These are phyloP conservation scores for Tolypocladium ovalisporum DNA, from an alignment of 2,329 filamentous ascomycete genomes.

Conservation along the genomic window DNA sequence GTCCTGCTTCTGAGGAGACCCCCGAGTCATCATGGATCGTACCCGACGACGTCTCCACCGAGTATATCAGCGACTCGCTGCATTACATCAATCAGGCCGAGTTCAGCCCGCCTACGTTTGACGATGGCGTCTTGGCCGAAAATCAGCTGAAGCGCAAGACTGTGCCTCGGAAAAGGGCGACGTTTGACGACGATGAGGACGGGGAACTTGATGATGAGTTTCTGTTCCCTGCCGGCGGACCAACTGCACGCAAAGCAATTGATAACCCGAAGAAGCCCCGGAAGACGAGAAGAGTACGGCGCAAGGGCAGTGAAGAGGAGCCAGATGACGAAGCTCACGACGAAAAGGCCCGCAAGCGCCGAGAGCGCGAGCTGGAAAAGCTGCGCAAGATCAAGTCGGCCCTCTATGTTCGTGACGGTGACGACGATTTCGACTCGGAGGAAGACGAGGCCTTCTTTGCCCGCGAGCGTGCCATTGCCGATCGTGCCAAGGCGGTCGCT, in stretches of 20 bases:
- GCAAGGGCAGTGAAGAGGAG: conserved; percentile 35
- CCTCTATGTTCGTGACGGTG: conserved; percentile 68
- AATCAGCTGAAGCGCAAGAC: conserved; percentile 69
- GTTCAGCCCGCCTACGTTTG: conserved; percentile 66
- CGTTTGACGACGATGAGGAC: conserved; percentile 61
- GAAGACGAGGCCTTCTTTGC: conserved; percentile 63
- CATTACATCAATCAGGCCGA: conserved; percentile 68
- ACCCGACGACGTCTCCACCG: conserved; percentile 52
- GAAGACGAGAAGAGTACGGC: conserved; percentile 28
- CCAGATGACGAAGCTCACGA: conserved; percentile 53
- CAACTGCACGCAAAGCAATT: conserved; percentile 42
- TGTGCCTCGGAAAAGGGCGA: conserved; percentile 40
- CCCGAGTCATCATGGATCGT: conserved; percentile 70
- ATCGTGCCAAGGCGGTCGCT: conserved; percentile 33
- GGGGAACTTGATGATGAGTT: conserved; percentile 41
- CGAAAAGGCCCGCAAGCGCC: conserved; percentile 49
- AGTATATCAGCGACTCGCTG: conserved; percentile 56
- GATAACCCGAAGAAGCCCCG: conserved; percentile 47
- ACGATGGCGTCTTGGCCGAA: conserved; percentile 63
- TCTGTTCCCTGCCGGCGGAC: conserved; percentile 60
- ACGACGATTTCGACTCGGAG: conserved; percentile 81
- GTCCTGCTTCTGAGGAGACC: conserved; percentile 52
- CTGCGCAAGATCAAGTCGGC: conserved; percentile 73
- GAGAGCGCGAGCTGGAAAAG: conserved; percentile 65
- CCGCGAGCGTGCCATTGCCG: conserved; percentile 50